Conservation (phyloP, 1,139 yeast genomes). For the Pichia sp. region DNA sequence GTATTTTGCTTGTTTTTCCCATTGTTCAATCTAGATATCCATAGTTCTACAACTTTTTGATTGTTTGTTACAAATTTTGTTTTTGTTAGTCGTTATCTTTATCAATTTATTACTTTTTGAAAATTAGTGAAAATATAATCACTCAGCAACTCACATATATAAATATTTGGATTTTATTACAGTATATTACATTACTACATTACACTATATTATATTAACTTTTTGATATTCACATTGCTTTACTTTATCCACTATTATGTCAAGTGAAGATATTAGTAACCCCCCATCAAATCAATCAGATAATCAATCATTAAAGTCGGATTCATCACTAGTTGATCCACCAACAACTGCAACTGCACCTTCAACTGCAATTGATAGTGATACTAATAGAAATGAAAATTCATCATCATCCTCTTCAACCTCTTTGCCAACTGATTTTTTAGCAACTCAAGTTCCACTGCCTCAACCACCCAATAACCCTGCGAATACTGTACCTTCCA, state of each 20-base stretch:
- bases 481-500: constrained; percentile 30
- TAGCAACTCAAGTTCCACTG: constrained; percentile 20
- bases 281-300: background rate
- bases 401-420: constrained; percentile 1
- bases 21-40: background rate
- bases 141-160: background rate
- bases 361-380: background rate
- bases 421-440: constrained; percentile 7
- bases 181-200: background rate
- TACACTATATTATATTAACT: background rate
- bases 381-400: background rate
- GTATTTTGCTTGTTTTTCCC: background rate
- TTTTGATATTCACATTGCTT: background rate
- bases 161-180: background rate
- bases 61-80: background rate
- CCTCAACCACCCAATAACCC: constrained; percentile 45
- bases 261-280: background rate
- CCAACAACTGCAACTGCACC: background rate
- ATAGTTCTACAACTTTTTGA: background rate
- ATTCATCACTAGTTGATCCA: background rate
- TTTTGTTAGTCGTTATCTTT: background rate
- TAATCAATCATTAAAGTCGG: background rate
- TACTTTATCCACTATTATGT: background rate
- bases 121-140: background rate
- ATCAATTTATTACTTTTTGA: background rate